Evolutionary conservation across 768 basidiomycete species (phyloP), one percentile per base, ranked within the genome.

Genomic region (Leccinum sublutescens): DNA sequence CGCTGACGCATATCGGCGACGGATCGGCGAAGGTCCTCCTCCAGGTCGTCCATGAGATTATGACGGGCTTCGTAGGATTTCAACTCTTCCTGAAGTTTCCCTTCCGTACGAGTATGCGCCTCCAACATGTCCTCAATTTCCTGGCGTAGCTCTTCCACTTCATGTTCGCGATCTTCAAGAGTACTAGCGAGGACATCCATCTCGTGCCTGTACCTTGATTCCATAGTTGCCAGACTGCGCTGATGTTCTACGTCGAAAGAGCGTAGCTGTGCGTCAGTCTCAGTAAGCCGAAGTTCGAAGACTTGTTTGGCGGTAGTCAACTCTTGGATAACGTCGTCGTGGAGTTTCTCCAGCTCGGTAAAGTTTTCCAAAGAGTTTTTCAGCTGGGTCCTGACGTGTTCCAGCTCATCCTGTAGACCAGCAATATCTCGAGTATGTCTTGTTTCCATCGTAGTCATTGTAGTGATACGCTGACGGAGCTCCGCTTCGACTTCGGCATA

Each of bases 81-180:
- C 56, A 74, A 47, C 36, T 72, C 64, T 64, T 63, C 60, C 33
- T 60, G 59, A 52, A 65, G 58, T 53, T 62, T 54, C 53, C 75
- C 71, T 60, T 74, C 71, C 27, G 77, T 75, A 34, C 64, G 61
- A 51, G 59, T 63, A 23, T 76, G 77, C 27, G 64, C 68, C 34
- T 76, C 72, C 6, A 68, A 66, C 57, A 80, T 74, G 7, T 76
- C 68, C 62, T 76, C 75, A 5, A 86, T 69, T 36, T 77, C 72
- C 47, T 62, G 60, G 51, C 71, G 70, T 38, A 84, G 69, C 7
- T 67, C 60, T 36, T 74, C 62, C 14, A 65, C 21, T n/a, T 75
- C 68, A 27, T 71, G 72, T 50, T 74, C 70, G 21, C 74, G 76
- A 55, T 78, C 78, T 50, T 76, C 72, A 33, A 74, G 70, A 25